Evolutionary conservation across 768 basidiomycete species (phyloP), one percentile per base, ranked within the genome.

Genomic region (Suillus plorans): DNA sequence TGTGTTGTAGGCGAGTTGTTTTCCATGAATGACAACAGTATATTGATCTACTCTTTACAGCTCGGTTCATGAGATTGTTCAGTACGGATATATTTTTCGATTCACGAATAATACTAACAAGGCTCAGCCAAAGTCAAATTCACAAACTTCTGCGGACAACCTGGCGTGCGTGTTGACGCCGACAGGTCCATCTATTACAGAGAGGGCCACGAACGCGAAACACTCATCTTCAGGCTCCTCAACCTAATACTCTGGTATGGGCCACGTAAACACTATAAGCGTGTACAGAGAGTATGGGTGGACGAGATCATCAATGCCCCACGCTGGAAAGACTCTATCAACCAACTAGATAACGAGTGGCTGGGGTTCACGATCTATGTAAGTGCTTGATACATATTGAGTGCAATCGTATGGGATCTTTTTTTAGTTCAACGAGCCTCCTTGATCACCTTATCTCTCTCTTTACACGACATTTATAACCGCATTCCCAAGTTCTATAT

Each of bases 381-480:
- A 60, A 34, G 20, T 31, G 14, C 8, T 62, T 9, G 4, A 28
- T 60, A 31, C 18, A n/a, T 37, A 18, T 28, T 18, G 8, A n/a
- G n/a, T n/a, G n/a, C n/a, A n/a, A n/a, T n/a, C n/a, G n/a, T 68
- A 70, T 20, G 68, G 59, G 2, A 68, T 69, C 5, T 72, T 71
- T 4, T 44, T 61, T 2, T 71, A 60, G 75, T 67, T 6, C 25
- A 28, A n/a, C 34, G n/a, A 14, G 8, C 10, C 3, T 62, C 10
- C 12, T 49, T 42, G 13, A 34, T 14, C 45, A 10, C 94, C 94
- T 0, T 96, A 94, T 72, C 81, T 95, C 18, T 94, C 93, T 4
- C 80, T 95, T 20, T 95, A 95, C 77, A 92, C 85, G 20, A 92
- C 91, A 0, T 95, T 94, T 70, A 83, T 95, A 60, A 90, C 91